Evolutionary conservation across 2,329 filamentous ascomycete species (phyloP).

Genomic region (Aspergillus sp.): DNA sequence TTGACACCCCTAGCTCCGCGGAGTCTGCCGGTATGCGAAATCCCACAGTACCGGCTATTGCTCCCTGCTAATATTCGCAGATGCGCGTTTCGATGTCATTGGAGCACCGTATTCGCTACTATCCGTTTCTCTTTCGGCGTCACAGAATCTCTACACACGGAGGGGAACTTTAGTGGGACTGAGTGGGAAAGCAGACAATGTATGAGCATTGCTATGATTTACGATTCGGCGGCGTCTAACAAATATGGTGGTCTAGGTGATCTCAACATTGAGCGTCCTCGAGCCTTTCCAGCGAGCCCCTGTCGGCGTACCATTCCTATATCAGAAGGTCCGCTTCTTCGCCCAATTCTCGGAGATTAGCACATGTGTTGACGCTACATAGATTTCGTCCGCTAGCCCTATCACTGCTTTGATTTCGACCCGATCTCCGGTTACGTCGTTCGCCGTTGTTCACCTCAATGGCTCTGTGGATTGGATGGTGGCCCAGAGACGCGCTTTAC

Average conservation of each 20-base stretch:
- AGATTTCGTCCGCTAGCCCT: slow-evolving; percentile 83
- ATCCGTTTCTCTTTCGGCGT: slow-evolving; percentile 89
- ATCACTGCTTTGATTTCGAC: slow-evolving; percentile 87
- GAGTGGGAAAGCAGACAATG: slow-evolving; percentile 88
- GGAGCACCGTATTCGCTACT: slow-evolving; percentile 91
- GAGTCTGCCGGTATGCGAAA: slow-evolving; percentile 46
- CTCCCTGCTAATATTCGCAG: slow-evolving; percentile 53
- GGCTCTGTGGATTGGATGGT: slow-evolving; percentile 96
- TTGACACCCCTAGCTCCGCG: slow-evolving; percentile 43
- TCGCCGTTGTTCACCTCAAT: slow-evolving; percentile 86
- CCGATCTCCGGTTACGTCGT: slow-evolving; percentile 82
- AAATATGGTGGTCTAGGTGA: slow-evolving; percentile 59
- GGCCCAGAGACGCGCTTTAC: slow-evolving; percentile 79
- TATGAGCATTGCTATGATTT: slow-evolving; percentile 46
- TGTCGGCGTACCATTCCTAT: slow-evolving; percentile 90
- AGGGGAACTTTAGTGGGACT: slow-evolving; percentile 89
- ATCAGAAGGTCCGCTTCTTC: slow-evolving; percentile 65
- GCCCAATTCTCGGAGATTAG: background rate
- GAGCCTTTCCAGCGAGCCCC: slow-evolving; percentile 79
- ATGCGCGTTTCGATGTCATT: slow-evolving; percentile 92
- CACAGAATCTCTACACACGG: slow-evolving; percentile 89
- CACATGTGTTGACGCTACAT: slow-evolving; percentile 29
- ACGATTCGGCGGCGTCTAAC: slow-evolving; percentile 12
- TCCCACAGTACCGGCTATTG: background rate
- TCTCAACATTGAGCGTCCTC: slow-evolving; percentile 86